Conservation (phyloP, 768 basidiomycete genomes). For the Leccinum rimulosum region DNA sequence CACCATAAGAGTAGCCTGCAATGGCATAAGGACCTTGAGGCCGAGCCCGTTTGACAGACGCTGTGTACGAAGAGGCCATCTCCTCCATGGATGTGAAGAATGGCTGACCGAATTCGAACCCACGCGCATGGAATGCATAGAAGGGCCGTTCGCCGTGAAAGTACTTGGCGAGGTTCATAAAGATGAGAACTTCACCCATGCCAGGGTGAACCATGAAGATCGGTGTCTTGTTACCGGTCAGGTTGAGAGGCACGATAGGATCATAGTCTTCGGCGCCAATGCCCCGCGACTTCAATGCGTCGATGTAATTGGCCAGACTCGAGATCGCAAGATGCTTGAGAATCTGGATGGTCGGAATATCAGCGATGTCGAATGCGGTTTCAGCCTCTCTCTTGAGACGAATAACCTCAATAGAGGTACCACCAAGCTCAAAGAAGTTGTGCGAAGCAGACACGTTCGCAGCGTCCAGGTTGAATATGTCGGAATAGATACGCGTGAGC, state of each 20-base stretch:
- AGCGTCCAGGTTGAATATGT: neutral
- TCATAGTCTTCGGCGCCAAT: neutral
- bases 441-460: neutral
- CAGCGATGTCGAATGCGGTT: neutral
- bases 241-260: constrained; percentile 1
- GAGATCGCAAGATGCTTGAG: neutral
- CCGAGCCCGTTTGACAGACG: neutral
- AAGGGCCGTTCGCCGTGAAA: neutral
- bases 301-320: neutral
- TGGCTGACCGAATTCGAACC: neutral
- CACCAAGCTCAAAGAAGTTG: neutral
- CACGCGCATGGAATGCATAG: neutral
- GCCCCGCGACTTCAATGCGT: neutral
- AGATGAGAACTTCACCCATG: neutral
- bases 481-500: neutral
- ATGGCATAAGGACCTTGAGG: neutral
- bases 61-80: neutral
- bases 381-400: neutral
- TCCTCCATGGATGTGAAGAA: neutral
- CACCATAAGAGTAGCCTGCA: neutral
- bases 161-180: neutral
- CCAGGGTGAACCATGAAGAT: neutral
- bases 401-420: neutral
- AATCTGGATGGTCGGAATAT: neutral
- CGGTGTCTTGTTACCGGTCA: neutral